Percentiles rank a stretch among this genome's conserved stretches.
These are phyloP conservation scores for Clonostachys solani DNA, from an alignment of 2,329 filamentous ascomycete genomes.

Conservation along the genomic window DNA sequence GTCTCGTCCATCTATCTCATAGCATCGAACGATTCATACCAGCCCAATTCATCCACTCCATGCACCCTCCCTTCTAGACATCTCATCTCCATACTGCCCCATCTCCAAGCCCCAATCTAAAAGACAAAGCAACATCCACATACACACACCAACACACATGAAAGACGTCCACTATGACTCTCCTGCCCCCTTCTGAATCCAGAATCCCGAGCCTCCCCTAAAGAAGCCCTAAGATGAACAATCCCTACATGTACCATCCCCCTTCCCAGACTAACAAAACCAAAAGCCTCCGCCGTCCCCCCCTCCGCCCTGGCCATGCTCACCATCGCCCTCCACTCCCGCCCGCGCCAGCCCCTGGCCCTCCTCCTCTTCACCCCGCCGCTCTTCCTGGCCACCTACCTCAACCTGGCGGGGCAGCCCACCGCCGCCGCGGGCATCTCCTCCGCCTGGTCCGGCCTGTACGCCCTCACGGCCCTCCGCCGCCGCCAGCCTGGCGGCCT, in stretches of 20 bases:
- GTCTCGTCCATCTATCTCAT: neutral
- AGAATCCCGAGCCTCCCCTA: neutral
- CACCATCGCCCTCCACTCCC: conserved; percentile 50
- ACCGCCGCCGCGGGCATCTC: conserved; percentile 52
- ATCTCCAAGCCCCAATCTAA: too few relatives aligned
- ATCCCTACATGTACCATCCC: neutral
- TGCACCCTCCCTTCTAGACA: too few relatives aligned
- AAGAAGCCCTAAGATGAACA: neutral
- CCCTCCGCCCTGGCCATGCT: conserved; percentile 52
- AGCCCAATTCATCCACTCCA: too few relatives aligned
- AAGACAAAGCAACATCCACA: too few relatives aligned
- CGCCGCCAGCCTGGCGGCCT: conserved; percentile 26
- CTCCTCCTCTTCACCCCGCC: conserved; percentile 48
- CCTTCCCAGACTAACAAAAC: conserved; percentile 1
- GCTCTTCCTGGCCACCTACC: conserved; percentile 52
- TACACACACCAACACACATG: too few relatives aligned
- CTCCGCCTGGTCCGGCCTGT: conserved; percentile 53
- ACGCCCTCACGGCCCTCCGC: conserved; percentile 50
- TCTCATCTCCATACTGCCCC: too few relatives aligned
- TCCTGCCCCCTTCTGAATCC: neutral
- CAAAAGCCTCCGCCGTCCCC: conserved; percentile 46
- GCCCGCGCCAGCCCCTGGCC: conserved; percentile 45
- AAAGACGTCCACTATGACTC: too few relatives aligned
- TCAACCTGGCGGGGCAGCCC: conserved; percentile 55
- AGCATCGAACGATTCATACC: too few relatives aligned